Base-by-base conservation (phyloP, 2,329 filamentous ascomycete species). In the Xylaria hypoxylon region DNA sequence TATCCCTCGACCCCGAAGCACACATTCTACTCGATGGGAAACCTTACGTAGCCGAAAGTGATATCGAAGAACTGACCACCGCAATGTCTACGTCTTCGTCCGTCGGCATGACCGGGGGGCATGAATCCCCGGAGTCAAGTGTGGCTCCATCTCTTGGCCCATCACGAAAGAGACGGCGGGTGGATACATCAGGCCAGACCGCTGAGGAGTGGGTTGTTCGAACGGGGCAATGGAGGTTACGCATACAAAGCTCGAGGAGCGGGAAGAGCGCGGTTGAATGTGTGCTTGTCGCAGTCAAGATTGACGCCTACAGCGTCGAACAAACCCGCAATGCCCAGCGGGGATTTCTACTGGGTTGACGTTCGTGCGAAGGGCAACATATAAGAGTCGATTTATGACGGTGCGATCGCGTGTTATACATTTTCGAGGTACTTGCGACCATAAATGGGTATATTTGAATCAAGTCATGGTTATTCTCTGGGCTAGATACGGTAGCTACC, bases 281-380 rank as follows among this genome's bases (percentile, higher is more conserved):
- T 65, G 84, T 93, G 24, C 84, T 97, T 56, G 84, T 91, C 17
- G 92, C 89, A 0, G 91, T 94, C 38, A 93, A 92, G 78, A 76
- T 97, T 28, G 91, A 96, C 71, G 91, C 90, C 0, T 86, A 89
- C 71, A 90, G 85, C 59, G 85, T 84, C 7, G 88, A 95, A 78
- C 82, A 84, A 68, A 84, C 84, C 11, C 85, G 92, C 69, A 97
- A 96, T 80, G 80, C 79, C 56, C 78, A 82, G 57, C 85, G 91
- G 68, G 80, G 79, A 0, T 97, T 96, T 76, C 77, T 96, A 63
- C 69, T 60, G 55, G 71, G 72, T 48, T 72, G 68, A 74, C 65
- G 42, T 26, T 7, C 24, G 19, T 17, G 24, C 22, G 11, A 50
- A 31, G 26, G 22, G 28, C 22, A 60, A 52, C 19, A 40, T 11